Conservation (phyloP, 805 yeast genomes). For the Yamadazyma phyllophila region DNA sequence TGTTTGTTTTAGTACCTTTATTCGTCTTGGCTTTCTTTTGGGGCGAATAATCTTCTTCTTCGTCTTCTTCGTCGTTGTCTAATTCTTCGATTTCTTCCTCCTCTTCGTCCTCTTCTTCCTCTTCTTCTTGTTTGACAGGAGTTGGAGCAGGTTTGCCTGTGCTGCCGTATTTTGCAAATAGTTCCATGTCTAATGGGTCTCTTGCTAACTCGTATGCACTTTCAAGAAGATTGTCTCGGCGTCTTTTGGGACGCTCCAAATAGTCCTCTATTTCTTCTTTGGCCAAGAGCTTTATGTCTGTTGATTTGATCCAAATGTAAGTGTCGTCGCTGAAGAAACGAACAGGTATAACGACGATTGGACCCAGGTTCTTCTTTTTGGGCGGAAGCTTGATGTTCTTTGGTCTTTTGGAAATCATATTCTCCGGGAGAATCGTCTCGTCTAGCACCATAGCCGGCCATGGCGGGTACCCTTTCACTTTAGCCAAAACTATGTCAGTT, state of each 20-base stretch:
- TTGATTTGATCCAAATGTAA: slow-evolving; percentile 60
- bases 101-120: slow-evolving; percentile 1
- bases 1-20: neutral
- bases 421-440: slow-evolving; percentile 55
- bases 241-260: slow-evolving; percentile 27
- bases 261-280: slow-evolving; percentile 41
- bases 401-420: slow-evolving; percentile 51
- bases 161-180: slow-evolving; percentile 41
- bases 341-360: slow-evolving; percentile 44
- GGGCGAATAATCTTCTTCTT: slow-evolving; percentile 9
- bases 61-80: slow-evolving; percentile 14
- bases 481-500: slow-evolving; percentile 52
- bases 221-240: slow-evolving; percentile 44
- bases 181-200: slow-evolving; percentile 41
- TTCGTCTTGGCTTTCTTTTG: slow-evolving; percentile 8
- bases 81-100: slow-evolving; percentile 16
- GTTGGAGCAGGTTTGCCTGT: slow-evolving; percentile 45
- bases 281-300: slow-evolving; percentile 50
- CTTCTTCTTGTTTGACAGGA: slow-evolving; percentile 23
- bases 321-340: slow-evolving; percentile 72
- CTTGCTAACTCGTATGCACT: slow-evolving; percentile 55
- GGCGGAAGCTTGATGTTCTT: slow-evolving; percentile 27
- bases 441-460: slow-evolving; percentile 89
- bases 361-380: slow-evolving; percentile 15
- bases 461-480: slow-evolving; percentile 82